Evolutionary conservation across 805 yeast species (phyloP).

Genomic region (Torulaspora gathmanii): DNA sequence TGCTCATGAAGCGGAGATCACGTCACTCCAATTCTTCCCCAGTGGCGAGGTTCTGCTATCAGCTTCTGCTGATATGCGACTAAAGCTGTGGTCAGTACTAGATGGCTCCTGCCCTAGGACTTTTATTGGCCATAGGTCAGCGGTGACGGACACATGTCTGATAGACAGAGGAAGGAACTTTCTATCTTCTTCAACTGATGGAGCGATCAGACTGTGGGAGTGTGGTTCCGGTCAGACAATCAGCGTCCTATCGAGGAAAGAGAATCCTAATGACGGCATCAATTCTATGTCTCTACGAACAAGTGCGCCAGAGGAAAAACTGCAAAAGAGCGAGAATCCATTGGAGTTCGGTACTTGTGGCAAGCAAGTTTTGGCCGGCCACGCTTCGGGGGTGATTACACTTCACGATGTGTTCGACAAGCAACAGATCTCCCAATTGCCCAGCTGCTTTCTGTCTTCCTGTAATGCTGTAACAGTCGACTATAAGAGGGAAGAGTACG

Average conservation of each 20-base stretch:
- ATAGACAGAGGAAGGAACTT: slow-evolving; percentile 67
- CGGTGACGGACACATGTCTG: slow-evolving; percentile 46
- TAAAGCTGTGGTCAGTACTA: slow-evolving; percentile 56
- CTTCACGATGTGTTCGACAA: slow-evolving; percentile 38
- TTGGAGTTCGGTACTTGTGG: slow-evolving; percentile 49
- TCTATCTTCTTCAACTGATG: slow-evolving; percentile 51
- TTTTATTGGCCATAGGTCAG: slow-evolving; percentile 46
- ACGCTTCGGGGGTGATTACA: slow-evolving; percentile 38
- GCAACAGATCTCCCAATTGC: slow-evolving; percentile 23
- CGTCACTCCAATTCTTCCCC: slow-evolving; percentile 51
- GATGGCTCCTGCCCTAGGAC: slow-evolving; percentile 49
- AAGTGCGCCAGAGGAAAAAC: neutral
- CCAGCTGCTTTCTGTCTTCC: slow-evolving; percentile 27
- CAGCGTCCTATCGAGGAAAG: slow-evolving; percentile 39
- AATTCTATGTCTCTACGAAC: slow-evolving; percentile 23
- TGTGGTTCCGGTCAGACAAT: slow-evolving; percentile 52
- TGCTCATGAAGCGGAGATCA: slow-evolving; percentile 52
- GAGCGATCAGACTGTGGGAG: slow-evolving; percentile 62
- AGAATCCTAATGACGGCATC: slow-evolving; percentile 37
- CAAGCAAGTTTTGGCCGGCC: slow-evolving; percentile 42
- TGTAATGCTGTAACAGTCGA: slow-evolving; percentile 19
- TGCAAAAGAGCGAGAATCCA: slow-evolving; percentile 22
- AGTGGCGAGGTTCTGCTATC: slow-evolving; percentile 58
- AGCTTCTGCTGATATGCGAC: slow-evolving; percentile 52
- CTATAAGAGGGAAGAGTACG: slow-evolving; percentile 1